Base-by-base conservation (phyloP, 169 alveolate genomes). In the Eimeria brunetti region DNA sequence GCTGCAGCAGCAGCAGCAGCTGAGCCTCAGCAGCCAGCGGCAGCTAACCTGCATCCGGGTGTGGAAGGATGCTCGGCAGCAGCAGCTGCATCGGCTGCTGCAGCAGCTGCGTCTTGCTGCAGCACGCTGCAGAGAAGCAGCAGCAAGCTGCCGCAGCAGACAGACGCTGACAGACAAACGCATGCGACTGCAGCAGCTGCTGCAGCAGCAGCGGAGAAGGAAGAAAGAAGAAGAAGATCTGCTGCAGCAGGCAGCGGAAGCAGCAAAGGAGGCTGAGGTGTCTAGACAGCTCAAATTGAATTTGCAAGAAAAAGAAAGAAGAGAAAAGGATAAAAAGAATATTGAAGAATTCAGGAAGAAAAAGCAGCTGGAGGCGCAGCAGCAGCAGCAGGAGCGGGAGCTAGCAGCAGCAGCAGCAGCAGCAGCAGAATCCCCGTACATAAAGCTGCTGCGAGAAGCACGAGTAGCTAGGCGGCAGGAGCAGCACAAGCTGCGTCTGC, bases 391-490 rank as follows among this genome's bases (percentile, higher is more conserved):
- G 20, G 24, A n/a, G 12, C 1, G n/a, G 38, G 78, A 12, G 4
- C 60, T 20, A 75, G 56, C 16, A n/a, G 33, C 33, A 12, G 58
- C 12, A 41, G 60, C 27, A 30, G 9, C 20, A 49, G 67, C 71
- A 16, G 71, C 89, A 51, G 71, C 67, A 53, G 71, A 51, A n/a
- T 6, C 89, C 2, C 46, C 73, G 18, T n/a, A 81, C 9, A 53
- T 81, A 18, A 81, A 81, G 24, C 73, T 46, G 44, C 33, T 81
- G 89, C 53, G 71, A 27, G 89, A 60, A 7, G 89, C 89, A 36
- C 89, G 89, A 24, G 89, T 81, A 11, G 71, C 51, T 22, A 20
- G 89, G 49, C 71, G 89, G n/a, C 89, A 53, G 89, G 89, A 81
- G 46, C 73, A 75, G 85, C 30, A 75, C 85, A 75, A n/a, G n/a